A percentile compares a stretch with the other conserved stretches of the same genome.
phyloP scores from a whole-genome alignment of 371 early-diverging fungal genomes.

The Rhizopus delemar region DNA sequence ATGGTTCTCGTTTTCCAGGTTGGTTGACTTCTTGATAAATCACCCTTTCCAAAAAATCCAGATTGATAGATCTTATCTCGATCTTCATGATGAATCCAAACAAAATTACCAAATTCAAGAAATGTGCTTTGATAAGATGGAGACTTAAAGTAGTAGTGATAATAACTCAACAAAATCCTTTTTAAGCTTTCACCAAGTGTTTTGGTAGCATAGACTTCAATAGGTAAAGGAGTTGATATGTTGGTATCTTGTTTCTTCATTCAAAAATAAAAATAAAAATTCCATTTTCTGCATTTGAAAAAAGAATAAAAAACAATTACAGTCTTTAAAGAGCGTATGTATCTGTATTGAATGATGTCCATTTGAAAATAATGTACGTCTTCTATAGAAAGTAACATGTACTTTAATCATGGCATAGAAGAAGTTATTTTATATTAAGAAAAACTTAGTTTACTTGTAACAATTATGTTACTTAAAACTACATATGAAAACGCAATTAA shows the following conservation, averaged over 20 bases:
- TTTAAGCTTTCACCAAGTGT: not conserved
- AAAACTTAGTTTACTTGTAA: no score
- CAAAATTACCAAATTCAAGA: conserved; percentile 39
- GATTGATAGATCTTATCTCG: conserved; percentile 50
- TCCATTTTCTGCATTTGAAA: no score
- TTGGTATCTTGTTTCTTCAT: conserved; percentile 3
- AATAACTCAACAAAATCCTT: not conserved
- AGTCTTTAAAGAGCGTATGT: no score
- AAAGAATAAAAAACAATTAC: no score
- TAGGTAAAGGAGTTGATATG: conserved; percentile 9
- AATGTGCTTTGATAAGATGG: conserved; percentile 21
- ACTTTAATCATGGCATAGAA: no score
- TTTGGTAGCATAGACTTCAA: conserved; percentile 2
- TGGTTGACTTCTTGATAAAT: conserved; percentile 77
- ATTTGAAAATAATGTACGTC: no score
- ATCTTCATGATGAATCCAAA: conserved; percentile 52
- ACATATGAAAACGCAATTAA: no score
- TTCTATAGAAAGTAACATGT: no score
- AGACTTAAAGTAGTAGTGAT: conserved; percentile 5
- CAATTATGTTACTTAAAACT: no score
- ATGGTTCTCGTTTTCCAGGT: conserved; percentile 60
- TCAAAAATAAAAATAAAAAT: conserved; percentile 6
- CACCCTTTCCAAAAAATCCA: conserved; percentile 87
- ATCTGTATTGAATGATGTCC: no score
- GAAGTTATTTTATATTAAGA: no score